These are phyloP conservation scores for Xylaria sp. DNA, from an alignment of 2,329 filamentous ascomycete species.

Conservation along the genomic window DNA sequence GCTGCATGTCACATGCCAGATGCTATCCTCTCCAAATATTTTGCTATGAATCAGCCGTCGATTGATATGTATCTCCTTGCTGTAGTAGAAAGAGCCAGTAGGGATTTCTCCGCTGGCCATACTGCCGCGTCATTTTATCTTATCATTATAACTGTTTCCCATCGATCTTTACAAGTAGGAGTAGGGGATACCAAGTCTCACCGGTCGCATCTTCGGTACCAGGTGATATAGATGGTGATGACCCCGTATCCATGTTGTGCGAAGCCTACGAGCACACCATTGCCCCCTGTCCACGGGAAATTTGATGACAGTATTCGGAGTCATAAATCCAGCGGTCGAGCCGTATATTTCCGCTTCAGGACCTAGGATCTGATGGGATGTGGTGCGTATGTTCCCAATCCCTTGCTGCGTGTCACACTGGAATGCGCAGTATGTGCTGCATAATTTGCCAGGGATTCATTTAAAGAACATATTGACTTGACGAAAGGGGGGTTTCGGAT, in stretches of 20 bases:
- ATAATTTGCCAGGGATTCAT: not conserved
- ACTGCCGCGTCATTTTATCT: too few relatives aligned
- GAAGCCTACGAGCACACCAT: conserved; percentile 3
- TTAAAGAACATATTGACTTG: too few relatives aligned
- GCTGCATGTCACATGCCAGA: too few relatives aligned
- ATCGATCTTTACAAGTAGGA: not conserved
- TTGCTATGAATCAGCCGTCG: too few relatives aligned
- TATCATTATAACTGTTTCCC: not conserved
- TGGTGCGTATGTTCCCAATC: conserved; percentile 6
- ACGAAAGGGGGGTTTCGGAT: too few relatives aligned
- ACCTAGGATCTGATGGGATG: conserved; percentile 1
- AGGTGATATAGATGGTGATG: conserved; percentile 1
- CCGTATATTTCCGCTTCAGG: not conserved
- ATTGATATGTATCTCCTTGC: too few relatives aligned
- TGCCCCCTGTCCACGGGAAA: conserved; percentile 2
- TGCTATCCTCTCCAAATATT: too few relatives aligned
- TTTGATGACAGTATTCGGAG: conserved; percentile 3
- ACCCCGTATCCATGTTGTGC: not conserved
- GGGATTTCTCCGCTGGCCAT: too few relatives aligned
- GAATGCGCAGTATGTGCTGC: conserved; percentile 2
- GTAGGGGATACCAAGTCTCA: conserved; percentile 3
- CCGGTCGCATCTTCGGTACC: conserved; percentile 1
- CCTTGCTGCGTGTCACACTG: conserved; percentile 5
- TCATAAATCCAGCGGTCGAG: conserved; percentile 3
- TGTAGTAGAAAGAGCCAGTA: too few relatives aligned